Base-by-base conservation (phyloP, 441 rosid genomes). In the Syzygium malaccense region DNA sequence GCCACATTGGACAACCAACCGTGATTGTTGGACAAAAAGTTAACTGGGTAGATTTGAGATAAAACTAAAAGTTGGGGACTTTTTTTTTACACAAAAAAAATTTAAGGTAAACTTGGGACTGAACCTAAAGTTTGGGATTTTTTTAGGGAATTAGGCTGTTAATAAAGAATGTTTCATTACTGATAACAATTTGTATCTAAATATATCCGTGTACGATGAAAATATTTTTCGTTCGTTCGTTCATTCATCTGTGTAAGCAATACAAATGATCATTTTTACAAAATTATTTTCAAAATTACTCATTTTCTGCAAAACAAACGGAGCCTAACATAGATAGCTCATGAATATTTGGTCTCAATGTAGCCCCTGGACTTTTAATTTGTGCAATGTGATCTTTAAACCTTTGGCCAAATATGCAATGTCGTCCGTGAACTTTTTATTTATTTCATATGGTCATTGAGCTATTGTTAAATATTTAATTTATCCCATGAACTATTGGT, bases 151-250 rank as follows among this genome's bases (percentile, higher is more conserved):
- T 49, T 49, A 49, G 11, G 1, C 14, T 1, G 4, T 49, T 49
- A 49, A 18, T 49, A 49, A 18, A 17, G 1, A 64, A 64, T 30
- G 8, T 64, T 8, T 64, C 18, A 64, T 30, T 30, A 64, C 17
- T 9, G 6, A 64, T 15, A 62, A n/a, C 8, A 62, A 62, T 62
- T 62, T 7, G 30, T 62, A 19, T n/a, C 4, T n/a, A 2, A 62
- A 62, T 62, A 62, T 62, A 62, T n/a, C 2, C 3, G 0, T 62
- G 20, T 6, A 62, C 11, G 2, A 62, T n/a, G 9, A n/a, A n/a
- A n/a, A n/a, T 62, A 3, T 15, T n/a, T 62, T n/a, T 0, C 2
- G 0, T 66, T 2, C 3, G 0, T n/a, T 0, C 2, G 0, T 66
- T 2, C 3, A 0, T 66, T 66, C 25, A 18, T 66, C 32, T 32